Evolutionary conservation across 495 filamentous ascomycete genomes (phyloP), one percentile per base, ranked within the genome.

Genomic region (Parathielavia appendiculata): DNA sequence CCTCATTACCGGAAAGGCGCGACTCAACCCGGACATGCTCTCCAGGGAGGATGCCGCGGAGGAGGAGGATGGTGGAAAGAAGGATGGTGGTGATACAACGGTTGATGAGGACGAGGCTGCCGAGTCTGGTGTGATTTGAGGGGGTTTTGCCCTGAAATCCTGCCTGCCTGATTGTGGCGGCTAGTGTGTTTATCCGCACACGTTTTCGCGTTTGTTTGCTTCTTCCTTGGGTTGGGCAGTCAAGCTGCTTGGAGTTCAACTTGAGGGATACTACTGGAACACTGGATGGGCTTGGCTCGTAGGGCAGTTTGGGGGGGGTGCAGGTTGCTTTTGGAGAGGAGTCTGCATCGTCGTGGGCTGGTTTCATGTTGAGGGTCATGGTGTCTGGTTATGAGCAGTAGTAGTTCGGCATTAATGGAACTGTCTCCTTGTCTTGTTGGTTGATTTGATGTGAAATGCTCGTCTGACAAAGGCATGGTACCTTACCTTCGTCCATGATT

Each of bases 291-390:
- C 0, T 38, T 51, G 19, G 48, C 11, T 19, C 8, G 48, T 16
- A 22, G n/a, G 48, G 10, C 34, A 20, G 34, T 36, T 51, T 51
- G 32, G 48, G 48, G 48, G 48, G 16, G n/a, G 6, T 51, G 48
- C 48, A 5, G 32, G 32, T 3, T 22, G n/a, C 34, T 51, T 51
- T 51, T 38, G 34, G 7, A 19, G 48, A 51, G 34, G 32, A 12
- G 16, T 10, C 8, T 36, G 47, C 32, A 51, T 9, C 32, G 19
- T 51, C 49, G 17, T n/a, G 14, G 20, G 19, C 48, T 36, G 26
- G 48, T n/a, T n/a, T n/a, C n/a, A n/a, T n/a, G n/a, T 17, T 9
- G 17, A 22, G 14, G 48, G 48, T 17, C 17, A 3, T 19, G 17
- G 19, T 9, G 2, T 16, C 40, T 43, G 40, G 40, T 1, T 6